phyloP scores from a whole-genome alignment of 2,329 filamentous ascomycete species.

The Colletotrichum musicola region DNA sequence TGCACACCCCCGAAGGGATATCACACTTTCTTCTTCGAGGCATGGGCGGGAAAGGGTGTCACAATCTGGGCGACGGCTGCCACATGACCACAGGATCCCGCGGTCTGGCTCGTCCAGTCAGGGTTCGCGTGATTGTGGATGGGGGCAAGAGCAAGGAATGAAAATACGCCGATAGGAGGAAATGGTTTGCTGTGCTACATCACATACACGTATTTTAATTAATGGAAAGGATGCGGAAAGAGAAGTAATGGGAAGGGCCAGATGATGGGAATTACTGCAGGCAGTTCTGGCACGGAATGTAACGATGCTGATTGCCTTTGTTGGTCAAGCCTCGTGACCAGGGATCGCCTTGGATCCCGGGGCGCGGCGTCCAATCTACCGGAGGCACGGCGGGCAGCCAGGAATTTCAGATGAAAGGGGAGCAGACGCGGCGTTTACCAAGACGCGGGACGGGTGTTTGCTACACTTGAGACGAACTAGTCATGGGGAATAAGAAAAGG shows the following conservation, averaged over 20 bases:
- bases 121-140: slow-evolving; percentile 12
- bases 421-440: neutral
- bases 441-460: slow-evolving; percentile 20
- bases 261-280: slow-evolving; percentile 4
- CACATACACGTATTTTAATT: too few relatives aligned
- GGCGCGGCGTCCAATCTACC: slow-evolving; percentile 19
- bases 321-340: slow-evolving; percentile 33
- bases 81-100: slow-evolving; percentile 29
- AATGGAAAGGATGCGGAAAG: neutral
- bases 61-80: neutral
- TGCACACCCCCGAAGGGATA: neutral
- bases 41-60: neutral
- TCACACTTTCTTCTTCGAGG: slow-evolving; percentile 26
- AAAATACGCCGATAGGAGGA: slow-evolving; percentile 38
- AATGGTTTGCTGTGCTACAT: slow-evolving; percentile 9
- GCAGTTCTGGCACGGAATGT: slow-evolving; percentile 26
- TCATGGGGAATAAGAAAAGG: slow-evolving; percentile 5
- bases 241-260: neutral
- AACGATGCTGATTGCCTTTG: slow-evolving; percentile 37
- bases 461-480: slow-evolving; percentile 26
- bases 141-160: slow-evolving; percentile 13
- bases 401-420: slow-evolving; percentile 21
- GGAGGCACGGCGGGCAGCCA: slow-evolving; percentile 20
- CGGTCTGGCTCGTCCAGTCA: slow-evolving; percentile 24
- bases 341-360: slow-evolving; percentile 7